A percentile compares a stretch with the other conserved stretches of the same genome.
Evolutionary conservation across 129 eudicot genomes (phyloP).

Genomic region (Pseudognaphalium luteoalbum): DNA sequence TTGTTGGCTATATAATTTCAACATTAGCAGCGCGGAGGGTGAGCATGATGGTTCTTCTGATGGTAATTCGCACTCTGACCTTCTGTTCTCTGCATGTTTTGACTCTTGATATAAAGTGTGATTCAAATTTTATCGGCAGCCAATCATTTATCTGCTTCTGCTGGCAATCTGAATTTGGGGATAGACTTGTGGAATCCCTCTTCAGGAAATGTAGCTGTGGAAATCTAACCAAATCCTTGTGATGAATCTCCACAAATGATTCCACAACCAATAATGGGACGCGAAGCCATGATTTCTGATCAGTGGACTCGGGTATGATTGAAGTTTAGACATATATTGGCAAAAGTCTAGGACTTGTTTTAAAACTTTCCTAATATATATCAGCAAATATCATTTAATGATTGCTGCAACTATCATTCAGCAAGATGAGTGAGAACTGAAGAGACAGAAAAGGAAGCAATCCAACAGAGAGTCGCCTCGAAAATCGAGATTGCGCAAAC

Average conservation of each 20-base stretch:
- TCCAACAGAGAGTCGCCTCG: constrained; percentile 93
- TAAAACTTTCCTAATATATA: neutral
- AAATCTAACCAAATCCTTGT: constrained; percentile 45
- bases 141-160: constrained; percentile 34
- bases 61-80: neutral
- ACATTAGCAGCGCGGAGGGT: neutral
- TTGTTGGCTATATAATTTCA: neutral
- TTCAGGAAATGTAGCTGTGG: constrained; percentile 44
- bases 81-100: neutral
- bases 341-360: neutral
- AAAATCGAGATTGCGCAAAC: constrained; percentile 88
- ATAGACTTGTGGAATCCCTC: constrained; percentile 90
- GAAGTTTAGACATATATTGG: neutral
- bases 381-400: constrained; percentile 8
- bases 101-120: neutral
- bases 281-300: neutral
- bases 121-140: constrained; percentile 40
- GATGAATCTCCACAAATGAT: neutral
- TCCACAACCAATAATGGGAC: neutral
- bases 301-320: constrained; percentile 2
- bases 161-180: constrained; percentile 40
- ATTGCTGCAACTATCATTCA: constrained; percentile 8
- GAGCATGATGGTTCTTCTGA: constrained; percentile 1
- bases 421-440: constrained; percentile 89
- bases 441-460: constrained; percentile 88